Base-by-base conservation (phyloP, 1,139 yeast species). In the Hyphopichia khmerensis region DNA sequence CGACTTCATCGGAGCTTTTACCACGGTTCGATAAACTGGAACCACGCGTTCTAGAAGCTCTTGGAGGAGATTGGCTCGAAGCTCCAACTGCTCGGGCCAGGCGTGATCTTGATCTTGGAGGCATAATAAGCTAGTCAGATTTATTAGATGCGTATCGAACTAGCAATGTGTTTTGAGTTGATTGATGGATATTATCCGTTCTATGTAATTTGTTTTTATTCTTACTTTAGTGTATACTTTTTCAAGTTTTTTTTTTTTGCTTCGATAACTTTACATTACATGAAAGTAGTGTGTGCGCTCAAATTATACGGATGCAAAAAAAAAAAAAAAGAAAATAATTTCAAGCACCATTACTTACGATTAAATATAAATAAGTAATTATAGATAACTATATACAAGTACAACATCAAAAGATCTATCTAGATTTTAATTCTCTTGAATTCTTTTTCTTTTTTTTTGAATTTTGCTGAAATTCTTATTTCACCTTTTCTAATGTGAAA, bases 21-120 rank as follows among this genome's bases (percentile, higher is more conserved):
- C 64, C 71, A 47, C 64, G 49, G 2, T 67, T 69, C 2, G 68
- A 57, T 30, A 64, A 53, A 40, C 58, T 56, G 5, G 56, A 40
- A 21, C 58, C 47, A 36, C 51, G 52, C n/a, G 51, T 40, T 14
- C 60, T 51, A 4, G 60, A 40, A 7, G 52, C 44, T 24, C 62
- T 46, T 10, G 60, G 57, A n/a, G 61, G 48, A 16, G 43, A 31
- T 4, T 37, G 36, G 32, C 52, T 52, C 14, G 48, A 45, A 8
- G 48, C 36, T 3, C 13, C 26, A 29, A 17, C 11, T 5, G 33
- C 46, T 39, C 47, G 40, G 41, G 41, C 24, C 19, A 31, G 23
- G 24, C 48, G 47, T 24, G 48, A 36, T 37, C 46, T 39, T 15
- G 44, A 26, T 36, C 41, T 42, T 14, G 42, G 36, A 33, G 35